Evolutionary conservation across 208 protist genomes (phyloP).

Genomic region (Jaenimonas drosophilae): DNA sequence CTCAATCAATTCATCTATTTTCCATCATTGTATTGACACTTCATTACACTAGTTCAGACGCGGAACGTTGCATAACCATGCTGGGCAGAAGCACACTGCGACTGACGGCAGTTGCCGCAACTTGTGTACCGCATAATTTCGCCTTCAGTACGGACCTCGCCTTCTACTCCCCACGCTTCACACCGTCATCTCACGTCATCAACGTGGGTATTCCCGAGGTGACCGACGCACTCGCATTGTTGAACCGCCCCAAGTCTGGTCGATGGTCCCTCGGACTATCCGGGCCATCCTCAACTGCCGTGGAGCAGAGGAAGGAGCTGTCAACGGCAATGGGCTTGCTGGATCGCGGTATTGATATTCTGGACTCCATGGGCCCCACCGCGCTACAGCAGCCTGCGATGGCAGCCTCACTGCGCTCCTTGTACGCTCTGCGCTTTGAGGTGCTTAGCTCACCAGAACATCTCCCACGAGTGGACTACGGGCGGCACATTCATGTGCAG

Average conservation of each 20-base stretch:
- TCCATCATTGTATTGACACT: no score
- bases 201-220: constrained; percentile 60
- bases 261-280: not conserved
- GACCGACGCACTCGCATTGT: constrained; percentile 41
- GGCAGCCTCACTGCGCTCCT: constrained; percentile 28
- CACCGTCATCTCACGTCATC: constrained; percentile 45
- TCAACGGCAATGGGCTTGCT: constrained; percentile 46
- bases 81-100: constrained; percentile 15
- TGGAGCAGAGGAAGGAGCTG: constrained; percentile 23
- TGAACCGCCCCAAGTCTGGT: constrained; percentile 14
- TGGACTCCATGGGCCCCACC: constrained; percentile 43
- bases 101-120: constrained; percentile 25
- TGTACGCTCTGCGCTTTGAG: constrained; percentile 72
- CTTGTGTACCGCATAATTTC: constrained; percentile 48
- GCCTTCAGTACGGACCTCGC: constrained; percentile 57
- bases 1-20: no score
- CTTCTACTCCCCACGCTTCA: constrained; percentile 81
- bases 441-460: constrained; percentile 66
- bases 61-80: constrained; percentile 23
- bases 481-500: constrained; percentile 33
- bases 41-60: no score
- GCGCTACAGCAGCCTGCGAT: constrained; percentile 12
- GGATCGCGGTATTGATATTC: constrained; percentile 66
- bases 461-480: constrained; percentile 47
- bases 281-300: not conserved